Conservation (phyloP, 2,329 filamentous ascomycete species). For the Colletotrichum liaoningense region DNA sequence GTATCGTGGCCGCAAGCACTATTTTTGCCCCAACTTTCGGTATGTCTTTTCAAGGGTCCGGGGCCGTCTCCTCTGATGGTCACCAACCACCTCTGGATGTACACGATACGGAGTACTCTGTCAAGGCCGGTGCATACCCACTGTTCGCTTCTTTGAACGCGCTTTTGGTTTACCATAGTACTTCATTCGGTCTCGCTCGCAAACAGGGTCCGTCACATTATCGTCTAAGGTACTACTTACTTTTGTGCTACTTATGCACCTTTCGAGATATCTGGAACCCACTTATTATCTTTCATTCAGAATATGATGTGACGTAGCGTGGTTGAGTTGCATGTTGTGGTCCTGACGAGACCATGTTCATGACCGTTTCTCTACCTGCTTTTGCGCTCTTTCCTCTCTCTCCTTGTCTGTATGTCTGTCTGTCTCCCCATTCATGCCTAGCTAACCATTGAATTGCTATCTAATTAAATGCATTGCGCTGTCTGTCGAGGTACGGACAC, state of each 20-base stretch:
- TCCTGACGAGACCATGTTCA: background rate
- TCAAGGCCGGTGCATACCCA: no score
- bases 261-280: background rate
- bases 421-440: background rate
- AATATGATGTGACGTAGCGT: no score
- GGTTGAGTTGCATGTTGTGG: background rate
- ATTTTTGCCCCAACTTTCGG: background rate
- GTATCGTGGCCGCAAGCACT: background rate
- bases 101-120: background rate
- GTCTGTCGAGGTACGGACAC: slow-evolving; percentile 12
- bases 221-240: background rate
- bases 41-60: no score
- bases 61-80: background rate
- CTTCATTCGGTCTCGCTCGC: background rate
- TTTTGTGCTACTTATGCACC: no score
- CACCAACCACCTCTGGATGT: background rate
- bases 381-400: background rate
- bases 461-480: slow-evolving; percentile 22
- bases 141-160: background rate
- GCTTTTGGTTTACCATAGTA: background rate
- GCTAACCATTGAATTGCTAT: slow-evolving; percentile 29
- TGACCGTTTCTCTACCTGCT: background rate
- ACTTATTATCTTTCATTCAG: background rate
- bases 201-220: background rate
- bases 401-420: background rate